phyloP scores from a whole-genome alignment of 352 stramenopile genomes.

The Phytophthora nicotianae region DNA sequence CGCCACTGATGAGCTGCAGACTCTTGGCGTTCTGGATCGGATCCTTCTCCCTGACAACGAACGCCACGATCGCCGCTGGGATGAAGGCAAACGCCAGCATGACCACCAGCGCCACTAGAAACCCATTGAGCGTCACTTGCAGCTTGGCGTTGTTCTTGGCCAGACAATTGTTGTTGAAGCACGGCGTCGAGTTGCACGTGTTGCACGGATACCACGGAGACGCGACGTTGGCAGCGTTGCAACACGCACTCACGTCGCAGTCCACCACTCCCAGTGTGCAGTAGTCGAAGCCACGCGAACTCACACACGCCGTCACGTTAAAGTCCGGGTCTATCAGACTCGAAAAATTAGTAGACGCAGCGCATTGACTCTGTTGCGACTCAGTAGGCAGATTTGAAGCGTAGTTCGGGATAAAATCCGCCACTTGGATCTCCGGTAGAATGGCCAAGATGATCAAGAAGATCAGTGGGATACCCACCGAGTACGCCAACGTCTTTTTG shows the following conservation, averaged over 20 bases:
- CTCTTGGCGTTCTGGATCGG: constrained; percentile 68
- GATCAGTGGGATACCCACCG: constrained; percentile 63
- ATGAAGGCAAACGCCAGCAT: constrained; percentile 78
- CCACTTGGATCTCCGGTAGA: constrained; percentile 62
- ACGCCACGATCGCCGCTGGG: constrained; percentile 64
- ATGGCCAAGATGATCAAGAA: constrained; percentile 57
- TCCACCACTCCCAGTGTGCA: constrained; percentile 24
- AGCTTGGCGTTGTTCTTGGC: constrained; percentile 60
- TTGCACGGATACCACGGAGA: constrained; percentile 60
- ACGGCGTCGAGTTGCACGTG: constrained; percentile 31
- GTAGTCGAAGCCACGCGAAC: constrained; percentile 39
- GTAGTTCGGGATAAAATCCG: constrained; percentile 48
- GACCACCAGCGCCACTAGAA: constrained; percentile 58
- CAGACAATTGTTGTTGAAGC: constrained; percentile 57
- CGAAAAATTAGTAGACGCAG: constrained; percentile 23
- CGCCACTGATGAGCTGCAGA: constrained; percentile 70
- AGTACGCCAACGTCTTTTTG: constrained; percentile 58
- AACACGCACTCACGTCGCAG: constrained; percentile 55
- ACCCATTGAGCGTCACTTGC: constrained; percentile 66
- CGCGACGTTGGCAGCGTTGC: constrained; percentile 33
- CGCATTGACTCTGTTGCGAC: constrained; percentile 34
- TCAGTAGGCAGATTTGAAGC: constrained; percentile 27
- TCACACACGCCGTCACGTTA: constrained; percentile 11
- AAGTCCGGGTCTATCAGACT: constrained; percentile 20
- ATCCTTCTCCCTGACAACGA: constrained; percentile 70